phyloP scores from a whole-genome alignment of 1,284 basidiomycete species.

The Kwoniella shivajii region DNA sequence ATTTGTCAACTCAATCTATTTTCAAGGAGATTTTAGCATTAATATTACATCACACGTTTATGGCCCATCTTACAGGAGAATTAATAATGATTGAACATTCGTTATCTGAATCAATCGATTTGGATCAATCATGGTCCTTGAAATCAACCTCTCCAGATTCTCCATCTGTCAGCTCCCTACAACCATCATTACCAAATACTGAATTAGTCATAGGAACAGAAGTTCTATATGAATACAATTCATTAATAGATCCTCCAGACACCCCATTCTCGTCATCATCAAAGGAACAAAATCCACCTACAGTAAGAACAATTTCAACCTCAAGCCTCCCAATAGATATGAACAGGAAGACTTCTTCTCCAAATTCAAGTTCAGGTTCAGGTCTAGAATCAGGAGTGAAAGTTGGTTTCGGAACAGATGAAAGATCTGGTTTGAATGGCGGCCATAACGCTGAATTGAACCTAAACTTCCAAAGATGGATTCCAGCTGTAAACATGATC shows the following conservation, averaged over 20 bases:
- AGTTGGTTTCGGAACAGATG: neutral
- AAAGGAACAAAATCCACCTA: slow-evolving; percentile 2
- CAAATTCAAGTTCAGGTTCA: neutral
- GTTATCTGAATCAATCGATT: slow-evolving; percentile 31
- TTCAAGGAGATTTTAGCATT: slow-evolving; percentile 39
- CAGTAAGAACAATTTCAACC: slow-evolving; percentile 17
- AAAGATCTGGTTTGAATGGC: too few species aligned
- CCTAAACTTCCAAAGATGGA: slow-evolving; percentile 23
- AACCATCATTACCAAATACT: neutral
- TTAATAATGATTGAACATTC: slow-evolving; percentile 38
- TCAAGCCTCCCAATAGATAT: slow-evolving; percentile 14
- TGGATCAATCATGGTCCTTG: slow-evolving; percentile 47
- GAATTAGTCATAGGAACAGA: slow-evolving; percentile 26
- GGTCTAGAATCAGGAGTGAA: neutral
- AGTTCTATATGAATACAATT: slow-evolving; percentile 28
- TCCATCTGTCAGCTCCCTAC: neutral
- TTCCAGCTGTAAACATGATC: slow-evolving; percentile 21
- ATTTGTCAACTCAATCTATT: slow-evolving; percentile 22
- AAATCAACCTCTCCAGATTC: slow-evolving; percentile 1
- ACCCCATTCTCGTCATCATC: slow-evolving; percentile 3
- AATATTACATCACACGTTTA: slow-evolving; percentile 42
- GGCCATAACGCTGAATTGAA: too few species aligned
- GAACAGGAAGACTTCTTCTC: neutral
- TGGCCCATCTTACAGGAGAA: slow-evolving; percentile 48
- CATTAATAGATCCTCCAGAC: slow-evolving; percentile 2